These are phyloP conservation scores for Purpureocillium lavendulum DNA, from an alignment of 2,329 filamentous ascomycete genomes.

Conservation along the genomic window DNA sequence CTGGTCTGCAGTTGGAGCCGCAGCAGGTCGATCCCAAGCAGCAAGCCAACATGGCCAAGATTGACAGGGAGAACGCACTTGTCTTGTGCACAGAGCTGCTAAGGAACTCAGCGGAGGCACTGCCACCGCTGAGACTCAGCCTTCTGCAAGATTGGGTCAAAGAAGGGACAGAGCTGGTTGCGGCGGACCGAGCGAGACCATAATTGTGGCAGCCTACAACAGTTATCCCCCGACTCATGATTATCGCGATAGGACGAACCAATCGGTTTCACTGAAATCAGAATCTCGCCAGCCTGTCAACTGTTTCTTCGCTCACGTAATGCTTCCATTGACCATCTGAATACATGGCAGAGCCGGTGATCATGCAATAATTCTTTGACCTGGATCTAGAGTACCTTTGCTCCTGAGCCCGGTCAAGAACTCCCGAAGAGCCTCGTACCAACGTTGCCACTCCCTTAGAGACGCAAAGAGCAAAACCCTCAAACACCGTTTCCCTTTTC, in stretches of 20 bases:
- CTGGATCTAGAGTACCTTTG: slow-evolving; percentile 31
- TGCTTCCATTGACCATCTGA: slow-evolving; percentile 20
- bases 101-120: slow-evolving; percentile 29
- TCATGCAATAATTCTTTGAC: slow-evolving; percentile 34
- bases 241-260: no score
- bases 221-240: no score
- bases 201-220: background rate
- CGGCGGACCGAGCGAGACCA: slow-evolving; percentile 9
- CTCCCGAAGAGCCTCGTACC: slow-evolving; percentile 27
- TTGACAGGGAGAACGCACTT: slow-evolving; percentile 54
- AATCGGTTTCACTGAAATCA: background rate
- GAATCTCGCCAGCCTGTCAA: no score
- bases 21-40: slow-evolving; percentile 37
- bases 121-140: slow-evolving; percentile 28
- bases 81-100: slow-evolving; percentile 50
- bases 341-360: slow-evolving; percentile 26
- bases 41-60: slow-evolving; percentile 34
- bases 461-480: slow-evolving; percentile 34
- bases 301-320: slow-evolving; percentile 5
- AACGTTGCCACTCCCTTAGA: slow-evolving; percentile 28
- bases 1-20: slow-evolving; percentile 33
- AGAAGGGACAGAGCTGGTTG: slow-evolving; percentile 39
- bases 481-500: slow-evolving; percentile 33
- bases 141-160: slow-evolving; percentile 41
- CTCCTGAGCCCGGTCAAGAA: slow-evolving; percentile 25